Evolutionary conservation across 306 rosid species (phyloP).

Genomic region (Pachyrhizus erosus): DNA sequence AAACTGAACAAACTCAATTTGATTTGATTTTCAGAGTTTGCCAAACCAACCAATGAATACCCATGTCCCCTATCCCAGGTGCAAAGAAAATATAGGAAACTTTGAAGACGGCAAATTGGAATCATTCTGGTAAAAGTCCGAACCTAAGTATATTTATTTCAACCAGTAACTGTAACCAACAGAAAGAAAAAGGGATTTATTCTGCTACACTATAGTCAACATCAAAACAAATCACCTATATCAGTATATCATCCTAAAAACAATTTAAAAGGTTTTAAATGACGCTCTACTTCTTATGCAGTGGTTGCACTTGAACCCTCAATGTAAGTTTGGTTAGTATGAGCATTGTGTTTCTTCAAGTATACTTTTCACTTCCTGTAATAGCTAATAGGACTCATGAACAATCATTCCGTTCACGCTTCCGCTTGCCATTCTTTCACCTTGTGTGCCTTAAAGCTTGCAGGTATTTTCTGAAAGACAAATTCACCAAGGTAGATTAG

Average conservation of each 20-base stretch:
- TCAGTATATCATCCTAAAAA: constrained; percentile 23
- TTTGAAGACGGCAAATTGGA: neutral
- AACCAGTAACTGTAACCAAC: constrained; percentile 4
- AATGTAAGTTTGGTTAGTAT: constrained; percentile 37
- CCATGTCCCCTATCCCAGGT: neutral
- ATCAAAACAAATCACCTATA: constrained; percentile 4
- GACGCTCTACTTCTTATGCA: constrained; percentile 23
- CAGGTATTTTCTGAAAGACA: constrained; percentile 46
- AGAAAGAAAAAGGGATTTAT: neutral
- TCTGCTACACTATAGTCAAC: neutral
- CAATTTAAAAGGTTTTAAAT: neutral
- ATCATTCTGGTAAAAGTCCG: neutral
- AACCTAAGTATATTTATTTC: constrained; percentile 6
- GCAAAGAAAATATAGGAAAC: constrained; percentile 9
- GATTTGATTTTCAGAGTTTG: neutral
- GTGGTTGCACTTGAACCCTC: constrained; percentile 10
- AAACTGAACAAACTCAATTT: neutral
- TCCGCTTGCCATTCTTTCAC: constrained; percentile 23
- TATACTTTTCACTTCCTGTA: constrained; percentile 33
- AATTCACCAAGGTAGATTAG: constrained; percentile 36
- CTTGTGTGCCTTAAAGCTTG: constrained; percentile 45
- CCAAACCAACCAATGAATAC: neutral
- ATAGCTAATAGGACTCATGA: constrained; percentile 1
- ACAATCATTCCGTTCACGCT: constrained; percentile 5
- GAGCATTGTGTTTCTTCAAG: constrained; percentile 37